phyloP scores from a whole-genome alignment of 352 stramenopile species.

The Globisporangium nodosum region DNA sequence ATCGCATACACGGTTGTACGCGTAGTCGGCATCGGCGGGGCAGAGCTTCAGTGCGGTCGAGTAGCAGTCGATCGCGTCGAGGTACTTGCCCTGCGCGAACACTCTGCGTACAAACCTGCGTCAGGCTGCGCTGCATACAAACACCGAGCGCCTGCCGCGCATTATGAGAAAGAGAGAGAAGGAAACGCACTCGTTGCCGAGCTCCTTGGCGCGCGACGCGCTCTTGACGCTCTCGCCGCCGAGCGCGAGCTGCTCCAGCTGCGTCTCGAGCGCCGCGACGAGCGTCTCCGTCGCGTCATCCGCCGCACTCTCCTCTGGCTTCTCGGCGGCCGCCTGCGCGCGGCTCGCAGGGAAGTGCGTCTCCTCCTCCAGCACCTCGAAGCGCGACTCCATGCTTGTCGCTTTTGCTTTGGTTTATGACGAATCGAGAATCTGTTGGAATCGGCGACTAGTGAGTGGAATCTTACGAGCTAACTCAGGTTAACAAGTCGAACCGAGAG shows the following conservation, averaged over 20 bases:
- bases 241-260: conserved; percentile 54
- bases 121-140: neutral
- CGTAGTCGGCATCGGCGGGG: conserved; percentile 64
- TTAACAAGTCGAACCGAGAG: no score
- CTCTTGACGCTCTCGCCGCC: conserved; percentile 51
- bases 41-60: conserved; percentile 77
- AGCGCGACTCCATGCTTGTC: conserved; percentile 33
- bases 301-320: conserved; percentile 6
- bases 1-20: conserved; percentile 63
- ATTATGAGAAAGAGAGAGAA: neutral
- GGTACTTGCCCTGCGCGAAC: conserved; percentile 57
- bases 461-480: no score
- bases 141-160: neutral
- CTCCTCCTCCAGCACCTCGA: conserved; percentile 84
- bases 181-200: conserved; percentile 73
- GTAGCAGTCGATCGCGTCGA: conserved; percentile 86
- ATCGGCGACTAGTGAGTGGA: neutral
- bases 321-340: conserved; percentile 19
- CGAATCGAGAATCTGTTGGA: no score
- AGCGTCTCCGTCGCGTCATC: conserved; percentile 44
- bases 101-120: conserved; percentile 28
- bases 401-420: no score
- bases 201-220: conserved; percentile 69
- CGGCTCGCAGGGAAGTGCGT: conserved; percentile 58
- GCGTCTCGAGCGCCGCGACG: conserved; percentile 61